phyloP scores from a whole-genome alignment of 192 early-diverging fungal genomes.

The Entomortierella lignicola region DNA sequence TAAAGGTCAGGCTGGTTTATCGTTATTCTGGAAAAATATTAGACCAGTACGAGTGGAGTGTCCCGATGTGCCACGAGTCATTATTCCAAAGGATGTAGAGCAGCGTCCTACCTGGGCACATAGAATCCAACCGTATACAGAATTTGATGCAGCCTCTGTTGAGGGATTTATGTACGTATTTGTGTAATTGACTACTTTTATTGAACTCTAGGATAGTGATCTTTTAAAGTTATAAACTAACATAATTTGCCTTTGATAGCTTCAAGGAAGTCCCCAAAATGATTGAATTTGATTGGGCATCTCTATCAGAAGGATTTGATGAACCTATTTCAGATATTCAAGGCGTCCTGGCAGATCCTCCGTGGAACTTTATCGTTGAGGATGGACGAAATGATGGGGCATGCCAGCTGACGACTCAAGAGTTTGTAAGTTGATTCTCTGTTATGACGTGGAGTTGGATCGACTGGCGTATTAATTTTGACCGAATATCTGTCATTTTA shows the following conservation, averaged over 20 bases:
- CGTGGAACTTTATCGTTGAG: slow-evolving; percentile 66
- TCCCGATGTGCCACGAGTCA: slow-evolving; percentile 27
- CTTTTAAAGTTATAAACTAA: too few species aligned
- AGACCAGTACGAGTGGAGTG: slow-evolving; percentile 45
- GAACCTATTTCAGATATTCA: slow-evolving; percentile 54
- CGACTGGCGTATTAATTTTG: not conserved
- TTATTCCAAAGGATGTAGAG: slow-evolving; percentile 52
- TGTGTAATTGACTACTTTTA: not conserved
- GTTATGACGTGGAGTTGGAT: not conserved
- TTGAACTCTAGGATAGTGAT: too few species aligned
- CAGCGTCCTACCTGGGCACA: slow-evolving; percentile 48
- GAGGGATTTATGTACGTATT: slow-evolving; percentile 26
- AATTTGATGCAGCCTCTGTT: not conserved
- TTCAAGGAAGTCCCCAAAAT: slow-evolving; percentile 31
- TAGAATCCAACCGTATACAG: slow-evolving; percentile 27
- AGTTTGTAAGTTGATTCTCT: slow-evolving; percentile 41
- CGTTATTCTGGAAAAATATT: slow-evolving; percentile 53
- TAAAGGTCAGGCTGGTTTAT: slow-evolving; percentile 45
- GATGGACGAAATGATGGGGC: slow-evolving; percentile 60
- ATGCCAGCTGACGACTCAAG: slow-evolving; percentile 45
- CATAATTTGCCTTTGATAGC: slow-evolving; percentile 1
- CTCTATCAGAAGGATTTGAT: slow-evolving; percentile 38
- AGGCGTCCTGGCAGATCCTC: slow-evolving; percentile 67
- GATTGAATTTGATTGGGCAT: slow-evolving; percentile 36
- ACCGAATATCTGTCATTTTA: not conserved